These are phyloP conservation scores for Venturia asperata DNA, from an alignment of 2,329 filamentous ascomycete genomes.

Conservation along the genomic window DNA sequence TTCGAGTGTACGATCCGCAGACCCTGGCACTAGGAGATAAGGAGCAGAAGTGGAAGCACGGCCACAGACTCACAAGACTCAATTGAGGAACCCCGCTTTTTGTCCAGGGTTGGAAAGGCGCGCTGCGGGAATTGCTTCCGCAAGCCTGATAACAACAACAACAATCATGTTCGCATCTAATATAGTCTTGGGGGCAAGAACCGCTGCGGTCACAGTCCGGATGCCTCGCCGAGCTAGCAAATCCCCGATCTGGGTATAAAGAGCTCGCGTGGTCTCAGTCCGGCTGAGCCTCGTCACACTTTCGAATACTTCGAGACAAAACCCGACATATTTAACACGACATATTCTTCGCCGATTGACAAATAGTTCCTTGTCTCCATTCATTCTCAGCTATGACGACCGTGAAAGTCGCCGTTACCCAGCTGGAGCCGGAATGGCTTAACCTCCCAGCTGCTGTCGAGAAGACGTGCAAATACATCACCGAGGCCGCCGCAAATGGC, in stretches of 20 bases:
- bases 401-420: constrained; percentile 43
- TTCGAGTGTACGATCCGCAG: background rate
- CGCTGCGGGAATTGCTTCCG: background rate
- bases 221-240: background rate
- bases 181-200: background rate
- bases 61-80: background rate
- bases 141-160: constrained; percentile 8
- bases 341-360: background rate
- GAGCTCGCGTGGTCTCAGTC: background rate
- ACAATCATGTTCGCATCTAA: constrained; percentile 1
- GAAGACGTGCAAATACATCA: constrained; percentile 53
- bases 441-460: constrained; percentile 48
- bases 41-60: background rate
- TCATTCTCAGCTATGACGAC: background rate
- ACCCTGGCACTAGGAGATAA: background rate
- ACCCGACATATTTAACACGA: background rate
- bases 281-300: background rate
- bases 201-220: background rate
- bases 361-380: background rate
- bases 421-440: constrained; percentile 55
- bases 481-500: constrained; percentile 47
- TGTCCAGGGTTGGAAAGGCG: background rate
- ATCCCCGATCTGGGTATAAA: background rate
- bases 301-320: background rate
- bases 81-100: constrained; percentile 3